A percentile compares a stretch with the other conserved stretches of the same genome.
phyloP scores from a whole-genome alignment of 768 basidiomycete genomes.

The Macrocybe gigantea region DNA sequence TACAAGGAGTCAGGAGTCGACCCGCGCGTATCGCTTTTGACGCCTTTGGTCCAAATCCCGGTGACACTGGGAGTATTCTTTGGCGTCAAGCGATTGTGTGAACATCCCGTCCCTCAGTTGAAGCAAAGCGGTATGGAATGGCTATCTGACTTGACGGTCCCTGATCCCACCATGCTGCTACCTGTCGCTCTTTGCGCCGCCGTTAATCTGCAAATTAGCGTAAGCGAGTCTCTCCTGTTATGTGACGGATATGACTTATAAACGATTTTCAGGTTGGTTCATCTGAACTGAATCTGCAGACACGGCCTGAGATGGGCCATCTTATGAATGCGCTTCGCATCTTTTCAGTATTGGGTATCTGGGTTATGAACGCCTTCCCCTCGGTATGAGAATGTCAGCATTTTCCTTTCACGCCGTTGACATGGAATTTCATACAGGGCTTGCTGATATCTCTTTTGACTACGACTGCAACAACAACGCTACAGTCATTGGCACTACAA shows the following conservation, averaged over 20 bases:
- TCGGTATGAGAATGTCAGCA: constrained; percentile 44
- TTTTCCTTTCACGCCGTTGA: not conserved
- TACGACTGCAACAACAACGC: constrained; percentile 34
- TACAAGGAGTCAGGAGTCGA: constrained; percentile 64
- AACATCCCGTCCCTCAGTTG: constrained; percentile 68
- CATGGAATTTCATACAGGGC: constrained; percentile 20
- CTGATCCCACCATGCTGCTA: constrained; percentile 74
- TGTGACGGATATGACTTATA: not conserved
- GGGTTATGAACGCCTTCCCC: constrained; percentile 51
- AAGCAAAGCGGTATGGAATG: constrained; percentile 68
- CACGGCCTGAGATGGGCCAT: constrained; percentile 55
- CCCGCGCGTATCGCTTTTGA: constrained; percentile 45
- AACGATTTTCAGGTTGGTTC: constrained; percentile 32
- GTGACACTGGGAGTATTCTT: constrained; percentile 82
- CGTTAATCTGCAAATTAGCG: constrained; percentile 70
- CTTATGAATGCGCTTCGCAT: constrained; percentile 62
- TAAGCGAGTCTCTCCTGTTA: constrained; percentile 25
- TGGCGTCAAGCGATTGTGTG: constrained; percentile 66
- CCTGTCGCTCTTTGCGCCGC: constrained; percentile 50
- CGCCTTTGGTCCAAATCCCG: constrained; percentile 61
- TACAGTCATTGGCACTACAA: constrained; percentile 47
- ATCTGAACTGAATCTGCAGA: constrained; percentile 47
- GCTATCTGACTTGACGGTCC: constrained; percentile 69
- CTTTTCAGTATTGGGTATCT: constrained; percentile 42
- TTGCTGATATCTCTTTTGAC: constrained; percentile 37